Evolutionary conservation across 768 basidiomycete species (phyloP).

Genomic region (Lactifluus echinatus): DNA sequence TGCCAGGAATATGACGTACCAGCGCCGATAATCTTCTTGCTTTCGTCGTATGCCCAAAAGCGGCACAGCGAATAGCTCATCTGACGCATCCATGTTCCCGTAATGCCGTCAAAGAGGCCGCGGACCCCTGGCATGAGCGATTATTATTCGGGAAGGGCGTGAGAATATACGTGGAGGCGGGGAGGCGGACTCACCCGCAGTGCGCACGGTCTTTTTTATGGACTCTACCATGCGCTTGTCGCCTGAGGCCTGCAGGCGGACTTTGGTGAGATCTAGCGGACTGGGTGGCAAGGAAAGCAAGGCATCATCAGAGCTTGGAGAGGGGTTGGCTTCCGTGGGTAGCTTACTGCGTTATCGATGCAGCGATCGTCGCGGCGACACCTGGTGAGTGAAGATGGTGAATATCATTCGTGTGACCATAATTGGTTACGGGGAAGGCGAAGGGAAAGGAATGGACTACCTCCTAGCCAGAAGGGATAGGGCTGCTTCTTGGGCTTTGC

Average conservation of each 20-base stretch:
- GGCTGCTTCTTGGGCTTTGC: conserved; percentile 46
- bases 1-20: conserved; percentile 25
- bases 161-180: background rate
- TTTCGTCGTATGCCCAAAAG: conserved; percentile 92
- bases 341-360: conserved; percentile 77
- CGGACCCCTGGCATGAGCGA: conserved; percentile 35
- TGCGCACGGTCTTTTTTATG: conserved; percentile 72
- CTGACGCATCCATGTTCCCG: conserved; percentile 84
- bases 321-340: background rate
- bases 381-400: conserved; percentile 28
- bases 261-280: conserved; percentile 85
- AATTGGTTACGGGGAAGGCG: background rate
- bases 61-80: conserved; percentile 89
- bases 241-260: conserved; percentile 83
- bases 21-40: conserved; percentile 74
- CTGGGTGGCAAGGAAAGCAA: conserved; percentile 29
- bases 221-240: conserved; percentile 87
- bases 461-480: conserved; percentile 83
- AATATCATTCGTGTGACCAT: conserved; percentile 5
- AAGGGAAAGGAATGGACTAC: conserved; percentile 28
- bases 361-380: conserved; percentile 78
- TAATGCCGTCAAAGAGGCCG: conserved; percentile 80
- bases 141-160: background rate
- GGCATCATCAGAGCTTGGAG: background rate
- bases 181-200: conserved; percentile 43